These are phyloP conservation scores for Tetraselmis chui DNA, from an alignment of 139 green algal genomes.

Conservation along the genomic window DNA sequence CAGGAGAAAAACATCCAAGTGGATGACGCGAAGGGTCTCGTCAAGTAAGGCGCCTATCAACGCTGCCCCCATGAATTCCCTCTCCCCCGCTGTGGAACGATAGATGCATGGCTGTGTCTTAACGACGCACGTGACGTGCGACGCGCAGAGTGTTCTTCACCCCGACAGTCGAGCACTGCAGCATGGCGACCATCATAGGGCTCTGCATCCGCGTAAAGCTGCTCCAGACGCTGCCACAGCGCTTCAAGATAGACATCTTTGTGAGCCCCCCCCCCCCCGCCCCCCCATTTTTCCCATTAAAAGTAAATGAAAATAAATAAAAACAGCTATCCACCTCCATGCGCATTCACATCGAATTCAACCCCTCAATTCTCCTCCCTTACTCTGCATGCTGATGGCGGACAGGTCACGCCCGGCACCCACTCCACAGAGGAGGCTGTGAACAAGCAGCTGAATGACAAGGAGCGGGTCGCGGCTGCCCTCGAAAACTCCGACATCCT, in stretches of 20 bases:
- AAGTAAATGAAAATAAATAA: too few relatives aligned
- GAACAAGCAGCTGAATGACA: slow-evolving; percentile 98
- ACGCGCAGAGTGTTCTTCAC: slow-evolving; percentile 77
- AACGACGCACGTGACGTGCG: too few relatives aligned
- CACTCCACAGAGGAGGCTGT: slow-evolving; percentile 85
- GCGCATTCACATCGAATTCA: too few relatives aligned
- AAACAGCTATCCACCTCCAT: too few relatives aligned
- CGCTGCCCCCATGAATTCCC: background rate
- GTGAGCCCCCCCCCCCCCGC: slow-evolving; percentile 14
- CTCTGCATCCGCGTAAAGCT: slow-evolving; percentile 92
- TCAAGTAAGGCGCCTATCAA: slow-evolving; percentile 35
- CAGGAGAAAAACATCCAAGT: slow-evolving; percentile 61
- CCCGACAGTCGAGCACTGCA: slow-evolving; percentile 91
- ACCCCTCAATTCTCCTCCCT: too few relatives aligned
- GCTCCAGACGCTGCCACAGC: slow-evolving; percentile 61
- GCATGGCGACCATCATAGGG: slow-evolving; percentile 97
- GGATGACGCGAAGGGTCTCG: slow-evolving; percentile 47
- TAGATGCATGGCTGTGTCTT: too few relatives aligned
- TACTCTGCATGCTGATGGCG: too few relatives aligned
- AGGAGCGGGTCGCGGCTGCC: slow-evolving; percentile 94
- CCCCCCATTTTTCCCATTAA: background rate
- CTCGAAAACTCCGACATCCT: slow-evolving; percentile 93
- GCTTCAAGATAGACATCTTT: slow-evolving; percentile 88
- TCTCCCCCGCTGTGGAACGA: too few relatives aligned
- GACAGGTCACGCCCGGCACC: slow-evolving; percentile 61